These are phyloP conservation scores for Eleusine indica DNA, from an alignment of 176 grass and related monocot genomes.

Conservation along the genomic window DNA sequence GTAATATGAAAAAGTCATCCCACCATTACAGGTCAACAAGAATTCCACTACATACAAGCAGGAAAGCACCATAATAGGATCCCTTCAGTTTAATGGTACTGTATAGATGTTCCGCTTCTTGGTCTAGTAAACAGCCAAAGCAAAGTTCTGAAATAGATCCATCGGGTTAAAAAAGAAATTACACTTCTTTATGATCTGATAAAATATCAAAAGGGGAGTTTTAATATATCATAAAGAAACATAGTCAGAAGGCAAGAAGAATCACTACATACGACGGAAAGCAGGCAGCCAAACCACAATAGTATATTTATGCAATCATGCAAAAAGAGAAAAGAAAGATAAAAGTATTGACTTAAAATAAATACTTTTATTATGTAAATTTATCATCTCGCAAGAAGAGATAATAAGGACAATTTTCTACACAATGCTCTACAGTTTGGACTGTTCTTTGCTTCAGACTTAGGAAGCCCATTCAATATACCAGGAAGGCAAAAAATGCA, in stretches of 20 bases:
- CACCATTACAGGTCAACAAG: background rate
- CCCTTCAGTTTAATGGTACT: background rate
- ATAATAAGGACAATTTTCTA: background rate
- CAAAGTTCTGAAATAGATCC: background rate
- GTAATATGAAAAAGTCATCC: background rate
- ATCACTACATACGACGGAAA: background rate
- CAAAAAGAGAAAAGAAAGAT: background rate
- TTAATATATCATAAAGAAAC: background rate
- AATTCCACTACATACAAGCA: background rate
- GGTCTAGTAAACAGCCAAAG: background rate
- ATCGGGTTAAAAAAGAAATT: background rate
- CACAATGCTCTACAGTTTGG: constrained; percentile 1
- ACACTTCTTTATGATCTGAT: background rate
- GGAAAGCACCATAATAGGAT: background rate
- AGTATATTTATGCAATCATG: background rate
- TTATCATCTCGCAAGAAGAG: background rate
- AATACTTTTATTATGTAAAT: background rate
- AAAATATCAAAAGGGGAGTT: background rate
- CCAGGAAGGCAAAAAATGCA: background rate
- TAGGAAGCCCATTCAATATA: background rate
- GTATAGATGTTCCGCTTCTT: background rate
- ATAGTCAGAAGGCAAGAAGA: background rate
- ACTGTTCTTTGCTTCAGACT: background rate
- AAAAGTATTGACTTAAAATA: background rate
- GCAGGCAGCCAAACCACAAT: background rate